These are phyloP conservation scores for Akebia trifoliata DNA, from an alignment of 164 flowering plant genomes.

Conservation along the genomic window DNA sequence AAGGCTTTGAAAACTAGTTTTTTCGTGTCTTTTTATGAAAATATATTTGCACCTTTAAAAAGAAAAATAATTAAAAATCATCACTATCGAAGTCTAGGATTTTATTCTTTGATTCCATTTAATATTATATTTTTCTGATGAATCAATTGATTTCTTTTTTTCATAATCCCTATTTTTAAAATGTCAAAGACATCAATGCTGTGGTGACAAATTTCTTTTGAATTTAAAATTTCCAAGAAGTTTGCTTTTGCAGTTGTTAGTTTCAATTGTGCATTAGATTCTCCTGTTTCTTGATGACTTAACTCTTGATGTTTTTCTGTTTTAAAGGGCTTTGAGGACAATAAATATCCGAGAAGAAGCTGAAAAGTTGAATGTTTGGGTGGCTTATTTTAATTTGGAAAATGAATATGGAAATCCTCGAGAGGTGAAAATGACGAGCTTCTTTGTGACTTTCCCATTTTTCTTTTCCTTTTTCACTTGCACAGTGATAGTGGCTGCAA, in stretches of 20 bases:
- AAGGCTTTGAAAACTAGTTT: background rate
- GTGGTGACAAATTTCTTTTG: no score
- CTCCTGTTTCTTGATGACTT: background rate
- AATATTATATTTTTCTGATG: background rate
- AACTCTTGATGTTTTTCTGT: background rate
- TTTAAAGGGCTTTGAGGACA: constrained; percentile 76
- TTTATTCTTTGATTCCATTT: background rate
- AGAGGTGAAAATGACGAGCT: constrained; percentile 41
- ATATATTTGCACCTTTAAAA: background rate
- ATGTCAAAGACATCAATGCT: no score
- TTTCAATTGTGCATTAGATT: background rate
- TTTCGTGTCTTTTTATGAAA: background rate
- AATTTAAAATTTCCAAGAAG: no score
- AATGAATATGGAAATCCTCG: constrained; percentile 82
- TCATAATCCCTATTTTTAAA: background rate
- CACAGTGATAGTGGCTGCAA: background rate
- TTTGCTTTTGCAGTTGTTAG: background rate
- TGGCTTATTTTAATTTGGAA: constrained; percentile 85
- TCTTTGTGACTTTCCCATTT: background rate
- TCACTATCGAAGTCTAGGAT: background rate
- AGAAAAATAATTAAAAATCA: background rate
- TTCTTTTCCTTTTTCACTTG: background rate
- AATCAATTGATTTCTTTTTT: background rate
- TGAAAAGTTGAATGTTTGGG: constrained; percentile 88
- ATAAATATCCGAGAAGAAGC: constrained; percentile 78